Conservation (phyloP, 73 alveolate species). For the Tetrahymena borealis region DNA sequence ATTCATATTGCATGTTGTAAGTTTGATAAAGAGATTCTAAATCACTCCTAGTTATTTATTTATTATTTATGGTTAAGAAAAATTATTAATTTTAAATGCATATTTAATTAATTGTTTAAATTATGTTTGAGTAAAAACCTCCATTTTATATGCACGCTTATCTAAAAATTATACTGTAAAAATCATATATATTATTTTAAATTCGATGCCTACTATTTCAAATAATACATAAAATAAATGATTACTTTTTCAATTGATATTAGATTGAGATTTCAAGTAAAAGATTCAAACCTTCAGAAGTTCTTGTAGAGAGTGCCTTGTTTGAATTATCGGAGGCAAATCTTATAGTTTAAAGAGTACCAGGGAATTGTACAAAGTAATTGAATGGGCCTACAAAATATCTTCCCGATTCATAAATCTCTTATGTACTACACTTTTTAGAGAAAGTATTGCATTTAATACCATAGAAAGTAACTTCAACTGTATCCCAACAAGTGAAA, state of each 20-base stretch:
- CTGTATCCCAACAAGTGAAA: slow-evolving; percentile 41
- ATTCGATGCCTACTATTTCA: background rate
- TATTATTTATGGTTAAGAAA: no score
- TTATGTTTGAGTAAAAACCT: no score
- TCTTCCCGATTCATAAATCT: slow-evolving; percentile 41
- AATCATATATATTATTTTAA: no score
- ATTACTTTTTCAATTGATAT: slow-evolving; percentile 15
- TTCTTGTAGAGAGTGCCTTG: slow-evolving; percentile 34
- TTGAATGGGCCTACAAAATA: slow-evolving; percentile 43
- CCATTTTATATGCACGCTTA: no score
- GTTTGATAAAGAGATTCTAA: background rate
- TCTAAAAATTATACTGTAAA: no score
- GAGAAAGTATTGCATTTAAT: slow-evolving; percentile 27
- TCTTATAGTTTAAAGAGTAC: slow-evolving; percentile 11
- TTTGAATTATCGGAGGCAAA: slow-evolving; percentile 14
- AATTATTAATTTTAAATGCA: no score
- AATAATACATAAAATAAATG: background rate
- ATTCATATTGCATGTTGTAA: slow-evolving; percentile 22
- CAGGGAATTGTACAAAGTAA: slow-evolving; percentile 34
- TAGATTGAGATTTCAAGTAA: slow-evolving; percentile 25
- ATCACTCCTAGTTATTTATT: no score
- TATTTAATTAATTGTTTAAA: no score
- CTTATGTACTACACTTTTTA: slow-evolving; percentile 22
- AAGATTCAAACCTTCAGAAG: slow-evolving; percentile 39
- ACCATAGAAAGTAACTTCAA: slow-evolving; percentile 38